Conservation (phyloP, 352 stramenopile species). For the Pythium periplocum region DNA sequence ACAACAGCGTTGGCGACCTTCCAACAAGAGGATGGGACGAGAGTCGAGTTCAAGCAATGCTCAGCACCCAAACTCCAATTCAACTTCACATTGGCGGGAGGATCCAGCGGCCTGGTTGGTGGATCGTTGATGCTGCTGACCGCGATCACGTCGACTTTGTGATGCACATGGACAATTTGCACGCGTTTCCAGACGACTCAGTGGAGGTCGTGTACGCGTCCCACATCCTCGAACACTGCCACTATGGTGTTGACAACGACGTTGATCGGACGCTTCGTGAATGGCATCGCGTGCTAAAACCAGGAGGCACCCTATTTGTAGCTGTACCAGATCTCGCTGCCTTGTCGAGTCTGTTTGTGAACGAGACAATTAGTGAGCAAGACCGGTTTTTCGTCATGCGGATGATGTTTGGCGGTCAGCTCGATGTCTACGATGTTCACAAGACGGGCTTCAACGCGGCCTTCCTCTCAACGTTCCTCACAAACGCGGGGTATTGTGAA, state of each 20-base stretch:
- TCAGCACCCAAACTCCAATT: conserved; percentile 27
- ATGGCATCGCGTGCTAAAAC: conserved; percentile 63
- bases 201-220: conserved; percentile 64
- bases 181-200: conserved; percentile 53
- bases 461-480: conserved; percentile 43
- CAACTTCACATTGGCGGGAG: conserved; percentile 64
- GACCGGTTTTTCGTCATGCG: conserved; percentile 62
- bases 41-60: conserved; percentile 21
- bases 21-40: conserved; percentile 18
- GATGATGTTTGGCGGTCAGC: conserved; percentile 71
- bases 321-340: conserved; percentile 60
- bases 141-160: conserved; percentile 50
- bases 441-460: conserved; percentile 64
- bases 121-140: conserved; percentile 62
- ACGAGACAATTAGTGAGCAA: conserved; percentile 41
- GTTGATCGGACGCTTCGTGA: conserved; percentile 51
- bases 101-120: conserved; percentile 38
- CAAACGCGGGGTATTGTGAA: conserved; percentile 49
- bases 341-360: conserved; percentile 53
- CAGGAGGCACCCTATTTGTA: conserved; percentile 48
- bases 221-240: conserved; percentile 74
- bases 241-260: conserved; percentile 44
- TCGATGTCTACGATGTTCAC: conserved; percentile 67
- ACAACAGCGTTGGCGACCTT: conserved; percentile 23
- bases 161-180: conserved; percentile 61